A percentile compares a stretch with the other conserved stretches of the same genome.
These are phyloP conservation scores for Eustoma russellianum DNA, from an alignment of 257 asterid genomes.

Conservation along the genomic window DNA sequence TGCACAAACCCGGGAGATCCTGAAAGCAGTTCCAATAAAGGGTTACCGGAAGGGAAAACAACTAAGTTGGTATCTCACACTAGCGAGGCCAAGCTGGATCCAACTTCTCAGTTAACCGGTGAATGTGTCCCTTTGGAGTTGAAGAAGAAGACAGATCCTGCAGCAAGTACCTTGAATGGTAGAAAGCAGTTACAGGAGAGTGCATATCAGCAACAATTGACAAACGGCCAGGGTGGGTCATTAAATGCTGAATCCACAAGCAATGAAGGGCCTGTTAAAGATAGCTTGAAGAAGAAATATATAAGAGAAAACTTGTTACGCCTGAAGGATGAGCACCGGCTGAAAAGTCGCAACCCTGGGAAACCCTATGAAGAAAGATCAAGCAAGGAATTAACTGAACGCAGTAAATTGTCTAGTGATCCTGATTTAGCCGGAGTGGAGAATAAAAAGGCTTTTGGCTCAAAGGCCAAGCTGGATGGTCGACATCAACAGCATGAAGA, in stretches of 20 bases:
- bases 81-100: not conserved
- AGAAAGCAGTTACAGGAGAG: not conserved
- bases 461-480: conserved; percentile 1
- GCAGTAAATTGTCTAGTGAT: too few relatives aligned
- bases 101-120: conserved; percentile 5
- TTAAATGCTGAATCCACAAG: not conserved
- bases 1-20: conserved; percentile 1
- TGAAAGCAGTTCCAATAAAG: conserved; percentile 1
- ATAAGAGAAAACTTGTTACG: conserved; percentile 5
- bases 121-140: not conserved
- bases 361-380: conserved; percentile 5
- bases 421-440: conserved; percentile 6
- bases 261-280: not conserved
- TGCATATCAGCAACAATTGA: not conserved
- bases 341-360: conserved; percentile 4
- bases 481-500: not conserved
- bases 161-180: not conserved
- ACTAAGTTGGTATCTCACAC: conserved; percentile 3
- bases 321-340: conserved; percentile 11
- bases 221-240: not conserved
- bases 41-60: conserved; percentile 1
- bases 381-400: not conserved
- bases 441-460: conserved; percentile 1
- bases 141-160: not conserved
- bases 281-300: conserved; percentile 8